Evolutionary conservation across 1,284 basidiomycete species (phyloP).

Genomic region (Puccinia polysora): DNA sequence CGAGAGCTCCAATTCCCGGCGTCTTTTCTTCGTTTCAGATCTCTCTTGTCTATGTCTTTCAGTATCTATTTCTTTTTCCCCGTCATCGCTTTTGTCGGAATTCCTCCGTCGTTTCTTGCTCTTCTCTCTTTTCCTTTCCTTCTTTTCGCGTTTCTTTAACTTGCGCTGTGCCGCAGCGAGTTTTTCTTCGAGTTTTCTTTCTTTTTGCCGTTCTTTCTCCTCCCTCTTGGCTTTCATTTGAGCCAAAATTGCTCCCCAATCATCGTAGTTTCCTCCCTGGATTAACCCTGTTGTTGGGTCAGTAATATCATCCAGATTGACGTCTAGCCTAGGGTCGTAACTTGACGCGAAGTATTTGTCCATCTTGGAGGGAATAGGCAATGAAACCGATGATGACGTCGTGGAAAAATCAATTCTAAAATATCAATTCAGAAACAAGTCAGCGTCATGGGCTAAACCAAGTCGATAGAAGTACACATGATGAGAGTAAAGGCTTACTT

Average conservation of each 20-base stretch:
- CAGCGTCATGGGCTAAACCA: too few relatives aligned
- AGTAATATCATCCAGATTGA: slow-evolving; percentile 29
- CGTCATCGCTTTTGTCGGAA: not conserved
- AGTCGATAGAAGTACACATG: too few relatives aligned
- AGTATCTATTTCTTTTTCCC: not conserved
- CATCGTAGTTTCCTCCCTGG: slow-evolving; percentile 41
- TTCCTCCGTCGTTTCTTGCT: not conserved
- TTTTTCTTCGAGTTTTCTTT: slow-evolving; percentile 6
- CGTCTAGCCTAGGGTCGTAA: slow-evolving; percentile 46
- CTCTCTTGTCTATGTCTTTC: not conserved
- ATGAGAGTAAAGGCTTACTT: too few relatives aligned
- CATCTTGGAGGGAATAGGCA: slow-evolving; percentile 49
- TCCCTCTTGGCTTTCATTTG: slow-evolving; percentile 35
- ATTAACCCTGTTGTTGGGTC: slow-evolving; percentile 41
- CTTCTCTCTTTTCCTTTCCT: slow-evolving; percentile 3
- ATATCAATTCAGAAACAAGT: too few relatives aligned
- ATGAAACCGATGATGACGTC: too few relatives aligned
- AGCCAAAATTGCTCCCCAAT: slow-evolving; percentile 42
- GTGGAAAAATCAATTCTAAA: too few relatives aligned
- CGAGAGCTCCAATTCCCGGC: not conserved
- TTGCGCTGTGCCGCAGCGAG: not conserved
- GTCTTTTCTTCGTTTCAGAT: not conserved
- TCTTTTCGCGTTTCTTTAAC: slow-evolving; percentile 3
- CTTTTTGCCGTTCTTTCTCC: slow-evolving; percentile 13
- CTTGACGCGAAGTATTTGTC: slow-evolving; percentile 48